Evolutionary conservation across 495 filamentous ascomycete species (phyloP), one percentile per base, ranked within the genome.

Genomic region (Podospora appendiculata): DNA sequence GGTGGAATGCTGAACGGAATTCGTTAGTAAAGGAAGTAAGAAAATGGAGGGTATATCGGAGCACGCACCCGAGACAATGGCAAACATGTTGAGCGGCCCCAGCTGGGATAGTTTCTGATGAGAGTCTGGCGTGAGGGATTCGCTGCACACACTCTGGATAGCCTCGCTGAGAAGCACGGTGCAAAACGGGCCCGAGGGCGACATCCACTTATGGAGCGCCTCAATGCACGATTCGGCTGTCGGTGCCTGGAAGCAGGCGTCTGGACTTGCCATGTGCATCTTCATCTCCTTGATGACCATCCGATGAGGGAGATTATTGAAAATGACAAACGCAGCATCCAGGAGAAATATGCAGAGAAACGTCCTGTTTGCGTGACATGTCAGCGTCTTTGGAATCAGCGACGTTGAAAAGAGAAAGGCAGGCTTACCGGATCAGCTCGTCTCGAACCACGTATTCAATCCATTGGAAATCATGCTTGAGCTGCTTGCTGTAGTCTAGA

Each of bases 211-310:
- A 17, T 59, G 54, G 35, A 66, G 59, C 35, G 58, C 33, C 32
- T 52, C 53, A 11, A 64, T 45, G 35, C 63, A 66, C 17, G 59
- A 52, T 12, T 64, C 54, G 5, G 61, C 52, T 0, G 58, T 54
- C 6, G 38, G 34, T 4, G 63, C 63, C 17, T 66, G 63, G 39
- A 66, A 66, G 45, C 61, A 63, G 14, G 57, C 52, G 43, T 63
- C 63, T 4, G 63, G 63, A 25, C 56, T 59, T 11, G 61, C 63
- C 61, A 66, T 53, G 44, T 61, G 56, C 61, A 64, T 66, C 41
- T 53, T 59, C 63, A 64, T 64, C 52, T 66, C 63, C 52, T 66
- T 66, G 56, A 64, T 61, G 4, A 66, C 63, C 58, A 66, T 64
- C n/a, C 63, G 56, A 38, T 66, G 60, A 9, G 63, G 63, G 14